Base-by-base conservation (phyloP, 2,329 filamentous ascomycete species). In the Aureobasidium sp. region DNA sequence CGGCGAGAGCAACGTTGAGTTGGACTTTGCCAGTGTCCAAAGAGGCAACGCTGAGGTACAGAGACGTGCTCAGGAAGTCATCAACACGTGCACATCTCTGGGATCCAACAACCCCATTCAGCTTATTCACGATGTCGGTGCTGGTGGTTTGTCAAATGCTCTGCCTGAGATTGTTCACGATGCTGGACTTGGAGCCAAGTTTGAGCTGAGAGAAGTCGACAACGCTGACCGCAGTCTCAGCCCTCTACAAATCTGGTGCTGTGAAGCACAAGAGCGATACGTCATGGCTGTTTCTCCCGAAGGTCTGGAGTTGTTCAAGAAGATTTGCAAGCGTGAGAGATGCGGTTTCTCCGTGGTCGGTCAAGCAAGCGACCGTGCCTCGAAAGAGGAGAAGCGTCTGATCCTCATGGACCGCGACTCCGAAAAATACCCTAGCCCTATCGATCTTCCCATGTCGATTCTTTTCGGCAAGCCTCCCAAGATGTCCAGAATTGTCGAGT, bases 21-120 rank as follows among this genome's bases (percentile, higher is more conserved):
- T 98, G 2, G 93, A 98, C 68, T 98, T 97, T 70, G 89, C 91
- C 62, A 96, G 90, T 73, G 93, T 98, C 27, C 93, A 98, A 72
- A 80, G 93, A 71, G 93, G 91, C 41, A 98, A 98, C 65, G 90
- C 93, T 1, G 93, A 98, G 71, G 91, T 97, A 70, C 89, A 98
- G 70, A 80, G 93, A 58, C 81, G 93, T 62, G 93, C 91, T 2
- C 93, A 98, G 72, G 95, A 97, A 80, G 93, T 98, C 59, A 98
- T 98, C 70, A 93, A 97, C 70, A 85, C 89, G 4, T 98, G 93
- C 68, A 83, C 87, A 24, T 85, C 88, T 3, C 79, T 97, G 62
- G 91, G 90, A 14, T 74, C 83, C 3, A 77, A 89, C 58, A 97
- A 86, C 66, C 93, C 93, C 0, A 97, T 98, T 61, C 85, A 88